Evolutionary conservation across 2,329 filamentous ascomycete genomes (phyloP), one percentile per base, ranked within the genome.

Genomic region (Aspergillus sclerotialis): DNA sequence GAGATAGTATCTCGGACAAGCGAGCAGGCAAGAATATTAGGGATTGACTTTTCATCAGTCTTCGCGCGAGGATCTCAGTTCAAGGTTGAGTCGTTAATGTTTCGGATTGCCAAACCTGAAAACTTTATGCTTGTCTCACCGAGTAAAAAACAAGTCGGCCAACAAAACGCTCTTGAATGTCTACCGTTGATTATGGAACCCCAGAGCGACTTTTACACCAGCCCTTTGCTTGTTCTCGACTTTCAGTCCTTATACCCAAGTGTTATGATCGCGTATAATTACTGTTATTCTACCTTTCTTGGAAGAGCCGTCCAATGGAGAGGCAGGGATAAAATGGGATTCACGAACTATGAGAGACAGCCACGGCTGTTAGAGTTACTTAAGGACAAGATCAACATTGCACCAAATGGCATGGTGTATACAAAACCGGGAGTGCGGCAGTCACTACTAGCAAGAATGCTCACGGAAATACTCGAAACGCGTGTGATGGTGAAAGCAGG

Each of bases 1-100:
- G 92, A 95, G 53, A 70, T 96, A 14, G 79, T 96, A 24, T 70
- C 88, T 2, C 76, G 90, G 35, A 96, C 88, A 0, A 94, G 88
- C 49, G 92, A 98, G 59, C 92, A 98, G 60, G 92, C 92, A 7
- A 80, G 92, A 8, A 69, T 98, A 8, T 72, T 98, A 3, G 92
- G 92, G 0, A 84, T 96, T 1, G 92, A 98, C 61, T 98, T 98
- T 65, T 94, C 90, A 58, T 94, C 89, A 0, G 92, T 98, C 35
- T 92, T 95, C 53, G 90, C 85, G 5, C 77, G 92, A 35, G 92
- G 92, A 11, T 96, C 89, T 0, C 92, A 98, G 55, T 96, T 93
- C 73, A 98, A 98, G 59, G 92, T 98, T 26, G 92, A 98, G 63
- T 95, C 90, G 1, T 80, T 95, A 49, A 96, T 98, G 92, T 95